These are phyloP conservation scores for Nigrograna mackinnonii DNA, from an alignment of 2,329 filamentous ascomycete genomes.

Conservation along the genomic window DNA sequence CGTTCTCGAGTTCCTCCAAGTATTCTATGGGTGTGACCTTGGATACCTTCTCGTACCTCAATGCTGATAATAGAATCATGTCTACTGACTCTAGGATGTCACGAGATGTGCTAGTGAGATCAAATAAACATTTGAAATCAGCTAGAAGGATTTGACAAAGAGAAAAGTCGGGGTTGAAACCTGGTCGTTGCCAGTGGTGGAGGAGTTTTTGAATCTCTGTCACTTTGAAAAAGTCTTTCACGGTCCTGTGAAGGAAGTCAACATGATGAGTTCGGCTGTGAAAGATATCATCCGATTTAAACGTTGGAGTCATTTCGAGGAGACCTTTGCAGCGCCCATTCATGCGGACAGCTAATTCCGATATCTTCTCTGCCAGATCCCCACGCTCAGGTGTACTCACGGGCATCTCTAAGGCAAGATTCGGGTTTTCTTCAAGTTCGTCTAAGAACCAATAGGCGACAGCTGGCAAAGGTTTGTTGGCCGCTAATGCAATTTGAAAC, in stretches of 20 bases:
- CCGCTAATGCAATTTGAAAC: constrained; percentile 3
- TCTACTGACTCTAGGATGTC: too few species aligned
- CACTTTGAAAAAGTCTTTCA: neutral
- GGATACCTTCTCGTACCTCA: too few species aligned
- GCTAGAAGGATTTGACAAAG: neutral
- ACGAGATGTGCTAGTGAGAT: too few species aligned
- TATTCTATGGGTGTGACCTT: too few species aligned
- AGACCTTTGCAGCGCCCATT: constrained; percentile 1
- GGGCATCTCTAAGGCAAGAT: neutral
- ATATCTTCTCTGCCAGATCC: neutral
- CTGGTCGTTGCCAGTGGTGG: neutral
- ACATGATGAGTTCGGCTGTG: neutral
- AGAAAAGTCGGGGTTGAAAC: neutral
- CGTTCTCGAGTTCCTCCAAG: too few species aligned
- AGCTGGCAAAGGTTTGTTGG: neutral
- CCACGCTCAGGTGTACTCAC: too few species aligned
- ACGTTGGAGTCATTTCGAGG: neutral
- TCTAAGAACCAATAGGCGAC: constrained; percentile 8
- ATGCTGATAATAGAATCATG: too few species aligned
- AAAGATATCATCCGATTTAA: neutral
- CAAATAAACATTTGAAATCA: too few species aligned
- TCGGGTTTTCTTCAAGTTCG: constrained; percentile 7
- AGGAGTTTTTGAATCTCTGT: neutral
- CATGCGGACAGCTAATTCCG: neutral
- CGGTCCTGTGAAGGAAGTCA: neutral